Base-by-base conservation (phyloP, 2,329 filamentous ascomycete genomes). In the Fusarium oxysporum region DNA sequence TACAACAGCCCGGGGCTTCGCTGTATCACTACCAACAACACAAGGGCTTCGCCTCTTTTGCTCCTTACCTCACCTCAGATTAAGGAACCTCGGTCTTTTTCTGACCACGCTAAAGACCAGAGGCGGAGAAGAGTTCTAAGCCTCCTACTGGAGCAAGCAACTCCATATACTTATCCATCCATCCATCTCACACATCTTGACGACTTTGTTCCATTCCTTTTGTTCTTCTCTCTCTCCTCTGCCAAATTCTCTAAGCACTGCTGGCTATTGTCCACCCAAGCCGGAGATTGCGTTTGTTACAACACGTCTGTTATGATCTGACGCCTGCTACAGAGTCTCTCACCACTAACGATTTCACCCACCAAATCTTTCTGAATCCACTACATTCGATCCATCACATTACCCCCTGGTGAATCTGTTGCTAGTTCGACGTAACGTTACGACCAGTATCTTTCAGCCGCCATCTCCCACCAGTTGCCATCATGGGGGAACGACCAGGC, bases 401-500 rank as follows among this genome's bases (percentile, higher is more conserved):
- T 33, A 17, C 8, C 35, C 53, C 25, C 35, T 35, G n/a, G 43
- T 38, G 33, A 37, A 37, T 61, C 14, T 44, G 12, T 19, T 41
- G 11, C 23, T 56, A 33, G n/a, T 43, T 37, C 43, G 16, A 50
- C 33, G 43, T 11, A 51, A 38, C 33, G 21, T 51, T 51, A 25
- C 43, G 25, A n/a, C n/a, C 48, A 35, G 30, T 30, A 21, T 32
- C n/a, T 32, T 54, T 8, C n/a, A 43, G n/a, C 25, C 16, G 16
- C 21, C 38, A 38, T 43, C 32, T 21, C 32, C 45, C 33, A 38
- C 32, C 19, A 33, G 35, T 44, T 41, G 54, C 33, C 57, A 70
- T 37, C 48, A 81, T 80, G 79, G 63, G 67, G 32, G 68, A 77
- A 35, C 73, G 78, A 58, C 78, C 79, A 48, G 69, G 70, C 41